Conservation (phyloP, 805 yeast genomes). For the Wickerhamiella spandovensis region DNA sequence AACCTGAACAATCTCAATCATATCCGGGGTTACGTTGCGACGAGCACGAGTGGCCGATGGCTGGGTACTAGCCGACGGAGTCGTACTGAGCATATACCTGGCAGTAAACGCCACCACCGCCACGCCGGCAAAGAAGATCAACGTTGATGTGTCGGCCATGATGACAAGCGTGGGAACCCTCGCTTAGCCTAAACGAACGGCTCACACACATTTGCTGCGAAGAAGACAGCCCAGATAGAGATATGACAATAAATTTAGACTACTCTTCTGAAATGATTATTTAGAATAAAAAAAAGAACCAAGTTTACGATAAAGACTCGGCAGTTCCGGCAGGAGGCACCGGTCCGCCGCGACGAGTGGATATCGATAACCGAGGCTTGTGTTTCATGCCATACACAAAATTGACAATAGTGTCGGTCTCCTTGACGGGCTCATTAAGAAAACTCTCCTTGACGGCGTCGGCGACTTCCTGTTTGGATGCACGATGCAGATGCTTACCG, state of each 20-base stretch:
- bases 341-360: not conserved
- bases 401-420: slow-evolving; percentile 75
- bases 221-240: no score
- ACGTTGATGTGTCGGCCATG: slow-evolving; percentile 17
- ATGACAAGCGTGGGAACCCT: not conserved
- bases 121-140: slow-evolving; percentile 14
- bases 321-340: not conserved
- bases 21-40: slow-evolving; percentile 29
- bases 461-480: slow-evolving; percentile 49
- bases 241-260: no score
- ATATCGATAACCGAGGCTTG: slow-evolving; percentile 1
- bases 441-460: slow-evolving; percentile 57
- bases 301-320: not conserved
- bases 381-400: slow-evolving; percentile 76
- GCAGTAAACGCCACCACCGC: slow-evolving; percentile 12
- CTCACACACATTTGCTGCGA: not conserved
- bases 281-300: not conserved
- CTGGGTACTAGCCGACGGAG: not conserved
- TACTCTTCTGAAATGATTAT: no score
- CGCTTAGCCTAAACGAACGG: not conserved
- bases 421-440: slow-evolving; percentile 44
- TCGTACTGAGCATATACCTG: not conserved
- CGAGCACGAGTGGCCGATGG: slow-evolving; percentile 2
- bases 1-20: slow-evolving; percentile 78
- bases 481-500: slow-evolving; percentile 29